These are phyloP conservation scores for Aciculosporium take DNA, from an alignment of 2,329 filamentous ascomycete genomes.

Conservation along the genomic window DNA sequence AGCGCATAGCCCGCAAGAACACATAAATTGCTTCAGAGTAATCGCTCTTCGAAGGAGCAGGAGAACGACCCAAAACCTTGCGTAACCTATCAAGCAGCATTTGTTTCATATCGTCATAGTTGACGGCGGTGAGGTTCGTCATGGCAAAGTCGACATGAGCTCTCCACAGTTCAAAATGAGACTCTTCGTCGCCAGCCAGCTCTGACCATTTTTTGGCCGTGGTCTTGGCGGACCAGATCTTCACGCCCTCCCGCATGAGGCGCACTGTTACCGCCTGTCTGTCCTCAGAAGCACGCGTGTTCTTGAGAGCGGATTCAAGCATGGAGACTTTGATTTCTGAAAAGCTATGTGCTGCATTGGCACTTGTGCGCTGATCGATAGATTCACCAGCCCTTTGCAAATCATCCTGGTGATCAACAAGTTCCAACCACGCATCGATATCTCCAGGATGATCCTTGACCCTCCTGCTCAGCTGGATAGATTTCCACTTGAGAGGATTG, in stretches of 20 bases:
- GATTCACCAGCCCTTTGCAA: conserved; percentile 40
- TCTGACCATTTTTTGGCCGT: conserved; percentile 52
- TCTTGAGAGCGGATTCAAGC: conserved; percentile 60
- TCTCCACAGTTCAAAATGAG: conserved; percentile 51
- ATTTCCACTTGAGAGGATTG: conserved; percentile 36
- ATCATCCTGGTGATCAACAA: conserved; percentile 65
- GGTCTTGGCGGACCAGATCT: conserved; percentile 54
- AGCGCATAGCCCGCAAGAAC: conserved; percentile 58
- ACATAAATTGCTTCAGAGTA: conserved; percentile 42
- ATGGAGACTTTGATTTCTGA: conserved; percentile 70
- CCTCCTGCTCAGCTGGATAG: conserved; percentile 45
- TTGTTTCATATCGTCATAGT: conserved; percentile 49
- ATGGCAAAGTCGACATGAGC: conserved; percentile 61
- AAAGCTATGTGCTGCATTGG: conserved; percentile 51
- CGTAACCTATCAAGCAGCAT: conserved; percentile 41
- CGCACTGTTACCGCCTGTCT: conserved; percentile 49
- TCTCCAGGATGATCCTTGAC: conserved; percentile 54
- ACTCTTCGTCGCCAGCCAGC: conserved; percentile 14
- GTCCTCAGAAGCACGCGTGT: conserved; percentile 30
- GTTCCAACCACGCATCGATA: conserved; percentile 57
- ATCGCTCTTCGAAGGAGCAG: conserved; percentile 2
- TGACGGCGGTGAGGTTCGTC: conserved; percentile 50
- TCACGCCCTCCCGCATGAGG: conserved; percentile 59
- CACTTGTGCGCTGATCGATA: conserved; percentile 30
- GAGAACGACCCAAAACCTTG: conserved; percentile 6